Conservation (phyloP, 2,329 filamentous ascomycete genomes). For the Lasiodiplodia sp. region DNA sequence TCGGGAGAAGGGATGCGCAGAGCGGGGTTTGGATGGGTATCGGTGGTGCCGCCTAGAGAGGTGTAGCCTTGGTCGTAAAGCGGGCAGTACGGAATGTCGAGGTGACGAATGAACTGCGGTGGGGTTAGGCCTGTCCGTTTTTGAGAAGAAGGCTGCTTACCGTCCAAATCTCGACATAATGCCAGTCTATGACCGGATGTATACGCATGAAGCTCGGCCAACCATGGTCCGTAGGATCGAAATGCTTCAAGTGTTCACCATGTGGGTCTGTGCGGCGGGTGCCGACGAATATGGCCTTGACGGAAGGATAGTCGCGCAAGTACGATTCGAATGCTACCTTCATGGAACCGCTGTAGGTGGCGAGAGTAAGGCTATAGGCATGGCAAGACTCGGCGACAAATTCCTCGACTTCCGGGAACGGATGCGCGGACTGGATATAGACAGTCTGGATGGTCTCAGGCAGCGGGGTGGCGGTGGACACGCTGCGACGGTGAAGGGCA, state of each 20-base stretch:
- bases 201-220: constrained; percentile 95
- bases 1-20: constrained; percentile 39
- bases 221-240: constrained; percentile 84
- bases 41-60: constrained; percentile 85
- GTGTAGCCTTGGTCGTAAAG: constrained; percentile 93
- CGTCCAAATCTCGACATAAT: constrained; percentile 92
- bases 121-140: not conserved
- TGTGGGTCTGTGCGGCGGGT: constrained; percentile 93
- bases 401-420: constrained; percentile 83
- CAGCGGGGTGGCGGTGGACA: constrained; percentile 46
- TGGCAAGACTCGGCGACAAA: constrained; percentile 75
- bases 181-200: constrained; percentile 97
- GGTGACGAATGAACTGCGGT: constrained; percentile 70
- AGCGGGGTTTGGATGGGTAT: constrained; percentile 88
- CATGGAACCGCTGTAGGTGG: constrained; percentile 80
- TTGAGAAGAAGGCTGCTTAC: constrained; percentile 6
- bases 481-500: constrained; percentile 54
- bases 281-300: constrained; percentile 85
- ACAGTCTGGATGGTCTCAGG: constrained; percentile 71
- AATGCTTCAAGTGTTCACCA: constrained; percentile 77
- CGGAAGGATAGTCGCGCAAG: constrained; percentile 66
- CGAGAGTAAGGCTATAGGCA: constrained; percentile 77
- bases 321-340: constrained; percentile 81
- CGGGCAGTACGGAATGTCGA: constrained; percentile 82
- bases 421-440: constrained; percentile 85